A percentile compares a stretch with the other conserved stretches of the same genome.
These are phyloP conservation scores for Suillus alpinus DNA, from an alignment of 768 basidiomycete species.

Conservation along the genomic window DNA sequence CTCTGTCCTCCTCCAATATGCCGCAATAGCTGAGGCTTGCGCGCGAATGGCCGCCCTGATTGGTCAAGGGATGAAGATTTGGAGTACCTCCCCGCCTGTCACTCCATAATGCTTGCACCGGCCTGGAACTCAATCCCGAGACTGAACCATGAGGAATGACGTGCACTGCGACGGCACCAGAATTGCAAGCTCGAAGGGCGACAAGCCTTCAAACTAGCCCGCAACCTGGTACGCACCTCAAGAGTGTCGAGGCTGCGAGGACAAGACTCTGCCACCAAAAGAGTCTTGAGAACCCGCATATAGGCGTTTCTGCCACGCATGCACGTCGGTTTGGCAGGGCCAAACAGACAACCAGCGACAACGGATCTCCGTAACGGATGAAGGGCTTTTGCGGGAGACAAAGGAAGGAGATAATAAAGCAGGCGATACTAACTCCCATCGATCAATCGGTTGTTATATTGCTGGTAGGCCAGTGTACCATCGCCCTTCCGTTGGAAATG, in stretches of 20 bases:
- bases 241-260: constrained; percentile 23
- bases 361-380: constrained; percentile 17
- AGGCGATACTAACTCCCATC: constrained; percentile 98
- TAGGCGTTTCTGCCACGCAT: constrained; percentile 14
- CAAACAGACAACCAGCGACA: constrained; percentile 20
- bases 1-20: constrained; percentile 23
- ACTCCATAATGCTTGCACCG: constrained; percentile 33
- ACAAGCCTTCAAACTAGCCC: constrained; percentile 25
- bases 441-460: constrained; percentile 98
- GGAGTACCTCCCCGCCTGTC: constrained; percentile 23
- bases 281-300: constrained; percentile 28
- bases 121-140: constrained; percentile 30
- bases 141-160: constrained; percentile 27
- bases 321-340: constrained; percentile 11
- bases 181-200: constrained; percentile 24
- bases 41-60: constrained; percentile 27
- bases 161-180: constrained; percentile 22
- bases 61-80: constrained; percentile 32
- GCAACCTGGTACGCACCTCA: constrained; percentile 23
- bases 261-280: constrained; percentile 27
- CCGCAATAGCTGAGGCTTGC: constrained; percentile 22
- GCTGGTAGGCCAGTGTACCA: constrained; percentile 85
- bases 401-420: constrained; percentile 33
- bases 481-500: constrained; percentile 85
- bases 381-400: constrained; percentile 19